phyloP scores from a whole-genome alignment of 2,329 filamentous ascomycete species.

The Fusarium verrucosum region DNA sequence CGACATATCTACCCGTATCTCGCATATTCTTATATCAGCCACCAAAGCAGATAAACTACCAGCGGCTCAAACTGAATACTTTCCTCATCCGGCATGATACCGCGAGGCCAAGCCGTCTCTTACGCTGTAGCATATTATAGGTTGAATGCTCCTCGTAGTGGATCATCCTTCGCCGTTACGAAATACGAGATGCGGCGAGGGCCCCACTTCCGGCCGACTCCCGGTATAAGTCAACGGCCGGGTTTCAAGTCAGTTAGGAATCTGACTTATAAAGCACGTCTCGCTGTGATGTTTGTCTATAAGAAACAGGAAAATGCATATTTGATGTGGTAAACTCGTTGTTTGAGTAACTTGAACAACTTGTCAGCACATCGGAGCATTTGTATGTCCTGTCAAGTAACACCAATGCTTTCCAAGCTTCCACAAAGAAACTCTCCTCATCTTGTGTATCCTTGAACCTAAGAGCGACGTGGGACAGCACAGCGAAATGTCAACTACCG shows the following conservation, averaged over 20 bases:
- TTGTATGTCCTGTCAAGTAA: neutral
- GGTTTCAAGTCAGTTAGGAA: neutral
- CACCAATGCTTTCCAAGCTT: neutral
- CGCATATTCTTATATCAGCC: neutral
- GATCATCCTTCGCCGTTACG: conserved; percentile 22
- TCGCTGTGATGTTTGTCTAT: neutral
- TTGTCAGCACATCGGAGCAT: conserved; percentile 30
- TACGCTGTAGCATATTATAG: conserved; percentile 4
- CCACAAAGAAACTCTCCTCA: neutral
- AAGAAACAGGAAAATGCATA: too few species aligned
- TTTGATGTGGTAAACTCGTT: too few species aligned
- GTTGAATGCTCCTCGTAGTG: neutral
- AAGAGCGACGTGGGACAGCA: neutral
- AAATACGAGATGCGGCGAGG: conserved; percentile 33
- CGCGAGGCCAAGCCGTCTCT: conserved; percentile 17
- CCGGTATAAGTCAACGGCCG: conserved; percentile 5
- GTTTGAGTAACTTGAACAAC: too few species aligned
- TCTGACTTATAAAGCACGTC: neutral
- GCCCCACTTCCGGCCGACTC: conserved; percentile 18
- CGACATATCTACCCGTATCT: neutral
- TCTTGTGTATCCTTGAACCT: too few species aligned
- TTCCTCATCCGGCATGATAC: conserved; percentile 28
- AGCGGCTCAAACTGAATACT: neutral
- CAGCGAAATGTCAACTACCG: conserved; percentile 1
- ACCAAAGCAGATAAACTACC: too few species aligned